A percentile compares a stretch with the other conserved stretches of the same genome.
Conservation (phyloP, 192 early-diverging fungal genomes). For the Lobosporangium transversale region DNA sequence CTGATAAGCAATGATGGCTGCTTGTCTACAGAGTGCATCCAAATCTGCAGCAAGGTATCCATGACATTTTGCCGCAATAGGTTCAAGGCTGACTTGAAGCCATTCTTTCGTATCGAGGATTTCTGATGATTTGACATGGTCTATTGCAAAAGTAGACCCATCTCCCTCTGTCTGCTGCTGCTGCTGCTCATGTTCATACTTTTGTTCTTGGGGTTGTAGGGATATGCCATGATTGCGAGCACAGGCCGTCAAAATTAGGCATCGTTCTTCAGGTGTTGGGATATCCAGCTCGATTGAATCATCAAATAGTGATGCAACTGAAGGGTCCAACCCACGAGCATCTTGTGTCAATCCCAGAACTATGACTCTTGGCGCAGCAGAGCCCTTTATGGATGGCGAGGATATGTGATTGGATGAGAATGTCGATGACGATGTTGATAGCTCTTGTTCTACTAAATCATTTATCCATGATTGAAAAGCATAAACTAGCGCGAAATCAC, state of each 20-base stretch:
- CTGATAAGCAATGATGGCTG: constrained; percentile 16
- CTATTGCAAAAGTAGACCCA: not conserved
- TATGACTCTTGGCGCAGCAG: not conserved
- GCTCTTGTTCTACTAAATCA: constrained; percentile 12
- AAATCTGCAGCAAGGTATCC: constrained; percentile 68
- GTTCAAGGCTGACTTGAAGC: no score
- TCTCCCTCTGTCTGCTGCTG: not conserved
- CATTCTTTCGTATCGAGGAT: no score
- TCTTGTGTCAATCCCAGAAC: constrained; percentile 29
- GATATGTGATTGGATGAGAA: no score
- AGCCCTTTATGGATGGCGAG: not conserved
- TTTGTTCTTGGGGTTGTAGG: not conserved
- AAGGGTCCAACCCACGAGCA: constrained; percentile 19
- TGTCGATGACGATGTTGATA: not conserved
- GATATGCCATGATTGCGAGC: constrained; percentile 10
- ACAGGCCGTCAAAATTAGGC: constrained; percentile 49
- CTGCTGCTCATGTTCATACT: not conserved
- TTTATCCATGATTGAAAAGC: constrained; percentile 31
- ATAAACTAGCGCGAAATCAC: constrained; percentile 25
- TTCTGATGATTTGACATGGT: no score
- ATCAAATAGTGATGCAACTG: constrained; percentile 34
- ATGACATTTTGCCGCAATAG: constrained; percentile 58
- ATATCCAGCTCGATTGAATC: constrained; percentile 61
- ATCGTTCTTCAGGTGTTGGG: constrained; percentile 61
- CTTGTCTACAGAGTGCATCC: constrained; percentile 53